Conservation (phyloP, 305 asterid species). For the Solanum aculeatissimum region DNA sequence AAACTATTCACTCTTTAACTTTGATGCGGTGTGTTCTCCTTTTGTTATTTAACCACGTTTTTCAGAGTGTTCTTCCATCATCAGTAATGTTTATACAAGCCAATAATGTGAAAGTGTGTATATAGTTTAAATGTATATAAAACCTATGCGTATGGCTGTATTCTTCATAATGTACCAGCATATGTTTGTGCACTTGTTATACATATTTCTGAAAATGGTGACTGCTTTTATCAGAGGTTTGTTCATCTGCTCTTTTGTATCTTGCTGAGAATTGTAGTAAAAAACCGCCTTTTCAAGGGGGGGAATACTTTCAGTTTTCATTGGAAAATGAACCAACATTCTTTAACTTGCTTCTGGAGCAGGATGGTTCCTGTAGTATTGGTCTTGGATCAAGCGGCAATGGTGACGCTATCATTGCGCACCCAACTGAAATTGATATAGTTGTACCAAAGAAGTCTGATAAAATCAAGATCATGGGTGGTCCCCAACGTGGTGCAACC, state of each 20-base stretch:
- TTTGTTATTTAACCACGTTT: background rate
- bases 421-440: slow-evolving; percentile 58
- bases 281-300: background rate
- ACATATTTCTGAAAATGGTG: background rate
- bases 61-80: background rate
- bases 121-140: background rate
- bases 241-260: background rate
- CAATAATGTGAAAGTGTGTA: background rate
- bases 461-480: slow-evolving; percentile 83
- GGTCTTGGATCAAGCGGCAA: slow-evolving; percentile 69
- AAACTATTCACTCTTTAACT: background rate
- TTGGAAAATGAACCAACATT: background rate
- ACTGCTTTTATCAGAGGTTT: background rate
- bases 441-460: slow-evolving; percentile 73
- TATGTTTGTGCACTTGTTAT: background rate
- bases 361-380: slow-evolving; percentile 87
- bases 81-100: background rate
- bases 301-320: background rate
- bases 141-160: background rate
- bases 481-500: slow-evolving; percentile 74
- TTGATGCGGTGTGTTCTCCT: background rate
- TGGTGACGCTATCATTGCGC: slow-evolving; percentile 54
- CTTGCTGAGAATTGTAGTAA: background rate
- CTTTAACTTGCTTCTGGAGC: background rate
- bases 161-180: background rate